Evolutionary conservation across 192 early-diverging fungal species (phyloP).

Genomic region (Linnemannia hyalina): DNA sequence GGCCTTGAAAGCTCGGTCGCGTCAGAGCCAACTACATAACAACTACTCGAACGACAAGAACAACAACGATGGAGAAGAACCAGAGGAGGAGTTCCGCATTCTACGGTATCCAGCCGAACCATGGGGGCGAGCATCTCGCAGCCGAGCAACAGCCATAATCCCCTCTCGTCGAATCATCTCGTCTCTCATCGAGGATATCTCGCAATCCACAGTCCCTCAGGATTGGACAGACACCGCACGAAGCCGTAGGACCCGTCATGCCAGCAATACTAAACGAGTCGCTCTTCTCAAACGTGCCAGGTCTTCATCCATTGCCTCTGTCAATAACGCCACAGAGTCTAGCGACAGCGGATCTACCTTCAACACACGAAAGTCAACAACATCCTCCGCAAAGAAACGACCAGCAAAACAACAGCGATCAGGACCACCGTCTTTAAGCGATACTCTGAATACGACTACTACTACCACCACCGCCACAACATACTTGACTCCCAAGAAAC

Average conservation of each 20-base stretch:
- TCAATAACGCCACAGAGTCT: not conserved
- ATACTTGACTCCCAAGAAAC: not conserved
- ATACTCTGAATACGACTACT: not conserved
- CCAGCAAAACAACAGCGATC: not conserved
- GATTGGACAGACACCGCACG: not conserved
- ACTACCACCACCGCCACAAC: not conserved
- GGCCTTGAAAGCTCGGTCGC: not conserved
- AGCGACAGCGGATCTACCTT: not conserved
- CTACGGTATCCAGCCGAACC: conserved; percentile 18
- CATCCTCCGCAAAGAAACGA: not conserved
- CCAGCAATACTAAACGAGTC: not conserved
- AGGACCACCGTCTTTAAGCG: not conserved
- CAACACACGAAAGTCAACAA: not conserved
- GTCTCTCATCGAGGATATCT: conserved; percentile 3
- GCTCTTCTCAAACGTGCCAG: not conserved
- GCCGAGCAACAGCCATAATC: not conserved
- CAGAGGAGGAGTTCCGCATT: conserved; percentile 6
- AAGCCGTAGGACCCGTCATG: not conserved
- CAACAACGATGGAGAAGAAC: not conserved
- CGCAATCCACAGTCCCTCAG: not conserved
- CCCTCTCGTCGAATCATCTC: conserved; percentile 17
- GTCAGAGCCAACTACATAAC: not conserved
- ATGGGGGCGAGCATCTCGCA: conserved; percentile 14
- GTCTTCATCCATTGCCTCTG: not conserved
- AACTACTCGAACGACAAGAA: not conserved